phyloP scores from a whole-genome alignment of 2,329 filamentous ascomycete genomes.

The Cordyceps pruinosa region DNA sequence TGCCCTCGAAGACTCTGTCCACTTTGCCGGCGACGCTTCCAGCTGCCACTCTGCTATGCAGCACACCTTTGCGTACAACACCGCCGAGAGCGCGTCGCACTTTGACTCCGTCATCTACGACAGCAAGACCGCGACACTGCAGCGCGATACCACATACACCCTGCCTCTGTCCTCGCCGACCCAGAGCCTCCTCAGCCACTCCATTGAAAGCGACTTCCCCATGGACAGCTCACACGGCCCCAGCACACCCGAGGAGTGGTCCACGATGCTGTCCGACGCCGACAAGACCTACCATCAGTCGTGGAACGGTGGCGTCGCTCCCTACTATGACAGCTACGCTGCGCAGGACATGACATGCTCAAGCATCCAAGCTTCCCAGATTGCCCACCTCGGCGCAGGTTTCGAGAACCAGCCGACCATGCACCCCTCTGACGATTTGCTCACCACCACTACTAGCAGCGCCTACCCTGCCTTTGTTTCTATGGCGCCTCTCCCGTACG shows the following conservation, averaged over 20 bases:
- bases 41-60: slow-evolving; percentile 29
- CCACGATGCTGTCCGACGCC: slow-evolving; percentile 24
- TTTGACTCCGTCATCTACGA: slow-evolving; percentile 1
- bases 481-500: slow-evolving; percentile 7
- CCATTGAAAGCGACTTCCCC: slow-evolving; percentile 32
- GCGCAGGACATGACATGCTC: slow-evolving; percentile 10
- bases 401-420: slow-evolving; percentile 6
- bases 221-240: slow-evolving; percentile 25
- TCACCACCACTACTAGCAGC: slow-evolving; percentile 1
- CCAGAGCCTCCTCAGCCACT: slow-evolving; percentile 32
- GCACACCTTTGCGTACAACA: slow-evolving; percentile 14
- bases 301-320: slow-evolving; percentile 9
- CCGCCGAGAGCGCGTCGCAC: slow-evolving; percentile 10
- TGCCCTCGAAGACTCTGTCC: slow-evolving; percentile 22
- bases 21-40: slow-evolving; percentile 41
- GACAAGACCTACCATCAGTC: slow-evolving; percentile 7
- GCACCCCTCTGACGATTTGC: slow-evolving; percentile 1
- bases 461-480: slow-evolving; percentile 10
- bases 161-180: slow-evolving; percentile 31
- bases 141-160: slow-evolving; percentile 31
- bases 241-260: slow-evolving; percentile 31
- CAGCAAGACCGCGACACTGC: slow-evolving; percentile 17
- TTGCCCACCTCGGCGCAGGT: slow-evolving; percentile 7
- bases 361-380: slow-evolving; percentile 4
- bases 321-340: slow-evolving; percentile 10